Evolutionary conservation across 768 basidiomycete species (phyloP).

Genomic region (Ramaria sp.): DNA sequence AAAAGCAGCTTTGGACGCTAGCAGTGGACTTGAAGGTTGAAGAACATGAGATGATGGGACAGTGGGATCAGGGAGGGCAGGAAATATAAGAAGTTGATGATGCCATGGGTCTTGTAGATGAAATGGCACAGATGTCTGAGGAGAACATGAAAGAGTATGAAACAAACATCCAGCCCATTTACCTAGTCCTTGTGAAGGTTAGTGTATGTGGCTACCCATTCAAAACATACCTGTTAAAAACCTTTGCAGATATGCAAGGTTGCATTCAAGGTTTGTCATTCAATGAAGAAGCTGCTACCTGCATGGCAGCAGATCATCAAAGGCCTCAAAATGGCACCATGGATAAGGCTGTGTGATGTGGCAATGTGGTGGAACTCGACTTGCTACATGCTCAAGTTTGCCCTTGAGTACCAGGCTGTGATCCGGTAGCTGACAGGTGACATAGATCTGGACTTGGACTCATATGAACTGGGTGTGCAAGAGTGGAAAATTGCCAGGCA

Average conservation of each 20-base stretch:
- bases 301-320: conserved; percentile 17
- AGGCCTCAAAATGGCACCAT: conserved; percentile 6
- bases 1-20: conserved; percentile 10
- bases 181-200: conserved; percentile 25
- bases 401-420: conserved; percentile 18
- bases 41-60: conserved; percentile 9
- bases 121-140: conserved; percentile 11
- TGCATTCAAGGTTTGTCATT: conserved; percentile 17
- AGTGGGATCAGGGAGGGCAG: background rate
- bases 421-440: conserved; percentile 18
- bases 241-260: conserved; percentile 15
- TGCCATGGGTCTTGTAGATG: conserved; percentile 18
- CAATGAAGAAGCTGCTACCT: conserved; percentile 22
- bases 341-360: conserved; percentile 28
- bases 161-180: conserved; percentile 15
- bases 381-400: conserved; percentile 27
- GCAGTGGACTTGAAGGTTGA: conserved; percentile 6
- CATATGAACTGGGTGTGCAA: conserved; percentile 16
- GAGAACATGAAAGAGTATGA: conserved; percentile 12
- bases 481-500: conserved; percentile 27
- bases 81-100: conserved; percentile 9
- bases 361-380: conserved; percentile 29
- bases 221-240: background rate
- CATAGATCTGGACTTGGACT: conserved; percentile 13
- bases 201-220: background rate